phyloP scores from a whole-genome alignment of 768 basidiomycete genomes.

The Lactarius akahatsu region DNA sequence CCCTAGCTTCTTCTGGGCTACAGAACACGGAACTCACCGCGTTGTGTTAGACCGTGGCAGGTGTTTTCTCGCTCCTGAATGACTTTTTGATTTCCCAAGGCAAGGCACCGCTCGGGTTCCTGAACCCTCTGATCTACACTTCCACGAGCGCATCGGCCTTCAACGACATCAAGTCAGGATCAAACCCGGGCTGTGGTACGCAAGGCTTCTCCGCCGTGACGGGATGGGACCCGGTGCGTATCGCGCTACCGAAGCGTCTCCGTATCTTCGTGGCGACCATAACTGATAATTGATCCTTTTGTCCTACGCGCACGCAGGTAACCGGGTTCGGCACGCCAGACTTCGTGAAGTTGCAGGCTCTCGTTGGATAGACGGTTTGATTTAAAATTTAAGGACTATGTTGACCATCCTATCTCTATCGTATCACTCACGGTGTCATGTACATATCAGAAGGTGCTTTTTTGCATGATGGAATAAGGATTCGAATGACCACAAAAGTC shows the following conservation, averaged over 20 bases:
- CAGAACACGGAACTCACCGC: neutral
- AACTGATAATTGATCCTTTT: constrained; percentile 5
- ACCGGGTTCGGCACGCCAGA: constrained; percentile 37
- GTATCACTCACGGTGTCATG: neutral
- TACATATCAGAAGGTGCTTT: neutral
- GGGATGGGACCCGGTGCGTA: constrained; percentile 30
- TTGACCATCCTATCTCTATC: neutral
- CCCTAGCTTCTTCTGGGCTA: neutral
- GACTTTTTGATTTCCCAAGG: constrained; percentile 38
- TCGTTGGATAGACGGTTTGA: constrained; percentile 24
- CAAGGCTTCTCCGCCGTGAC: constrained; percentile 39
- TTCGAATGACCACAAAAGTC: neutral
- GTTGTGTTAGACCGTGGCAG: constrained; percentile 32
- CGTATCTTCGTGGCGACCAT: neutral
- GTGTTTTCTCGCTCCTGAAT: constrained; percentile 40
- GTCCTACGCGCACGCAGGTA: constrained; percentile 14
- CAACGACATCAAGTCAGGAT: constrained; percentile 55
- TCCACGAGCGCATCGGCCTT: constrained; percentile 32
- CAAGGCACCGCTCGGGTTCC: constrained; percentile 40
- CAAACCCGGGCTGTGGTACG: constrained; percentile 63
- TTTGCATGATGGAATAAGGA: neutral
- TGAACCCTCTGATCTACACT: constrained; percentile 41
- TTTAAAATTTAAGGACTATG: neutral
- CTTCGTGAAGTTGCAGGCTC: constrained; percentile 34
- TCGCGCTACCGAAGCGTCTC: neutral